A percentile compares a stretch with the other conserved stretches of the same genome.
Conservation (phyloP, 768 basidiomycete species). For the Clavaria fumosa region DNA sequence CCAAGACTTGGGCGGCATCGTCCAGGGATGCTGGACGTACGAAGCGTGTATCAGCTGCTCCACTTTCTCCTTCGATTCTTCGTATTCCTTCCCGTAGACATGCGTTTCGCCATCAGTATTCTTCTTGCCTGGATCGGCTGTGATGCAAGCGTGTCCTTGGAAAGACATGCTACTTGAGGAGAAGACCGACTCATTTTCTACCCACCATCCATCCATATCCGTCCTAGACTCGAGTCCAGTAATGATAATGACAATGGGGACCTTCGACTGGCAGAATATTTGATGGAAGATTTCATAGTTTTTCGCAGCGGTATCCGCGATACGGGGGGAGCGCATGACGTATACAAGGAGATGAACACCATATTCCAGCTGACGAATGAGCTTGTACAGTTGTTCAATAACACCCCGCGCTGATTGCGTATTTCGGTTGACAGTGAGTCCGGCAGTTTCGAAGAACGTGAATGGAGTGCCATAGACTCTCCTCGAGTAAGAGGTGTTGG, state of each 20-base stretch:
- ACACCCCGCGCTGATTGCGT: constrained; percentile 18
- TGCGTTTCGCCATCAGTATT: constrained; percentile 1
- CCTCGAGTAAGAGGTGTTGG: background rate
- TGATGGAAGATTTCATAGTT: constrained; percentile 26
- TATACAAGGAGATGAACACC: constrained; percentile 28
- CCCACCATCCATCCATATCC: constrained; percentile 19
- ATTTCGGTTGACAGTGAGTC: constrained; percentile 15
- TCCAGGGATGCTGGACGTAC: constrained; percentile 15
- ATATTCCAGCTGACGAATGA: constrained; percentile 21
- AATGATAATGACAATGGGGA: constrained; percentile 24
- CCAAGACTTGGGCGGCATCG: background rate
- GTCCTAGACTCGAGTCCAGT: constrained; percentile 25
- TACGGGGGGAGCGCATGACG: constrained; percentile 25
- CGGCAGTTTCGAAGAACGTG: constrained; percentile 20
- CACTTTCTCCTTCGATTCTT: constrained; percentile 14
- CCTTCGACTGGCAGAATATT: constrained; percentile 22
- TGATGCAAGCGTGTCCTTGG: constrained; percentile 19
- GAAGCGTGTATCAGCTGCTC: constrained; percentile 11
- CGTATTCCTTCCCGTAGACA: constrained; percentile 8
- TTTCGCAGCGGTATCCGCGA: constrained; percentile 18
- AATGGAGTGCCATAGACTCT: constrained; percentile 10
- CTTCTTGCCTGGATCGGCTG: constrained; percentile 9
- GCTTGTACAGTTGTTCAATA: constrained; percentile 17
- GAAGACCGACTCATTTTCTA: constrained; percentile 15
- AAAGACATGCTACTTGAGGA: constrained; percentile 17